These are phyloP conservation scores for Colletotrichum sidae DNA, from an alignment of 2,329 filamentous ascomycete species.

Conservation along the genomic window DNA sequence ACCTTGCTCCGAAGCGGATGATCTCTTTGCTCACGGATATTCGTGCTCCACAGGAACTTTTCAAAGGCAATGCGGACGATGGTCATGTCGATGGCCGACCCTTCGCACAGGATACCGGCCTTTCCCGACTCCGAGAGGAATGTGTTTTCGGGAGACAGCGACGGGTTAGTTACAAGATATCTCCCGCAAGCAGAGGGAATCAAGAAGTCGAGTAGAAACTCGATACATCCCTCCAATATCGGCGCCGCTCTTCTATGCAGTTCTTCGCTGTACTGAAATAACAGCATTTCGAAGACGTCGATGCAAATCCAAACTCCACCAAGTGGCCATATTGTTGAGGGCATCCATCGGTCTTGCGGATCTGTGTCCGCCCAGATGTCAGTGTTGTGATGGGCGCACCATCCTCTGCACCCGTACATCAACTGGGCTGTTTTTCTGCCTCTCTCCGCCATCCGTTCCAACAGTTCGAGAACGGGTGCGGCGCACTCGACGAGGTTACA, in stretches of 20 bases:
- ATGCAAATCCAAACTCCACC: conserved; percentile 54
- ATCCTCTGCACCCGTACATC: conserved; percentile 49
- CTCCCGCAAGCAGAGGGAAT: conserved; percentile 41
- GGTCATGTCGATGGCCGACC: conserved; percentile 58
- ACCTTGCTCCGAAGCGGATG: conserved; percentile 21
- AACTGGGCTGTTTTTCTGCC: conserved; percentile 45
- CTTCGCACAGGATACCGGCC: conserved; percentile 53
- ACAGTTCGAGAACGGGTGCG: conserved; percentile 38
- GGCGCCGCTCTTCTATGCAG: conserved; percentile 43
- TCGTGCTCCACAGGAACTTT: conserved; percentile 42
- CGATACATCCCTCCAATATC: conserved; percentile 44
- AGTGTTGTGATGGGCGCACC: conserved; percentile 51
- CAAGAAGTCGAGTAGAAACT: conserved; percentile 47
- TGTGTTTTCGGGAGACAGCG: conserved; percentile 44
- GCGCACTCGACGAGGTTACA: conserved; percentile 34
- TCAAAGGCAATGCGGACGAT: conserved; percentile 38
- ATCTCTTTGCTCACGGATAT: conserved; percentile 25
- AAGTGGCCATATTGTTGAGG: conserved; percentile 52
- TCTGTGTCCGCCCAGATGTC: conserved; percentile 51
- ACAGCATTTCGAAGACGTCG: conserved; percentile 51
- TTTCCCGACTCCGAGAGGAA: conserved; percentile 46
- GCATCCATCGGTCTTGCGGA: conserved; percentile 48
- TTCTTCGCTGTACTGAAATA: conserved; percentile 48
- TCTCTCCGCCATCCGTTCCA: conserved; percentile 50
- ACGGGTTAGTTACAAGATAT: conserved; percentile 42